These are phyloP conservation scores for Saitozyma sp. DNA, from an alignment of 768 basidiomycete species.

Conservation along the genomic window DNA sequence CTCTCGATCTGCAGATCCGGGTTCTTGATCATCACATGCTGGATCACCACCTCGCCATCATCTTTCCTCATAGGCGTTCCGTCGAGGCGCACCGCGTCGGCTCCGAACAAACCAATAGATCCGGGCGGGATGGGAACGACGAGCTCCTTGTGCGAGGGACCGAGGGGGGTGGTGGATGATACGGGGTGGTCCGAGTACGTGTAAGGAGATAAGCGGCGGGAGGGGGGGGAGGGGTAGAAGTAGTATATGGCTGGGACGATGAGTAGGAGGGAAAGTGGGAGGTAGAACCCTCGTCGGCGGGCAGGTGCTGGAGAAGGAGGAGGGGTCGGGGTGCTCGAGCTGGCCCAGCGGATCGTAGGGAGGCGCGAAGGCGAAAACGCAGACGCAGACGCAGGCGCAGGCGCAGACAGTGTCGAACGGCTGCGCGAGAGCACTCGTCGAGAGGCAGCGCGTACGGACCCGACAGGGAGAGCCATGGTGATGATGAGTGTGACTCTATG, in stretches of 20 bases:
- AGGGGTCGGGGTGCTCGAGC: slow-evolving; percentile 1
- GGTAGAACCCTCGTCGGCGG: slow-evolving; percentile 4
- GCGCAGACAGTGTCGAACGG: too few relatives aligned
- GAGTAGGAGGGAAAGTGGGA: slow-evolving; percentile 20
- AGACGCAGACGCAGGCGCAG: too few relatives aligned
- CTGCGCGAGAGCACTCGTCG: too few relatives aligned
- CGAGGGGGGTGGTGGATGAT: slow-evolving; percentile 15
- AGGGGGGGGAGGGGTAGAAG: slow-evolving; percentile 16
- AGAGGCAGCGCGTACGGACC: too few relatives aligned
- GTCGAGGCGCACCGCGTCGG: slow-evolving; percentile 12
- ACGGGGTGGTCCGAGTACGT: slow-evolving; percentile 41
- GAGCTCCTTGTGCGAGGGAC: slow-evolving; percentile 26
- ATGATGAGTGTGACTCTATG: background rate
- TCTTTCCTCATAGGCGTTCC: background rate
- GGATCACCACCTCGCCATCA: slow-evolving; percentile 27
- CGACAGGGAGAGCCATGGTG: too few relatives aligned
- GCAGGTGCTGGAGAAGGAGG: background rate
- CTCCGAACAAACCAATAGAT: slow-evolving; percentile 25
- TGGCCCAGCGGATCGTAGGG: background rate
- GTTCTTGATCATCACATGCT: slow-evolving; percentile 48
- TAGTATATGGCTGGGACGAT: slow-evolving; percentile 22
- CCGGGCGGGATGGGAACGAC: slow-evolving; percentile 24
- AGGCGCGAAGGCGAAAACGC: too few relatives aligned
- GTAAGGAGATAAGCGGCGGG: slow-evolving; percentile 25
- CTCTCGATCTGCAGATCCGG: slow-evolving; percentile 50